These are phyloP conservation scores for Diaporthe destruens DNA, from an alignment of 2,329 filamentous ascomycete genomes.

Conservation along the genomic window DNA sequence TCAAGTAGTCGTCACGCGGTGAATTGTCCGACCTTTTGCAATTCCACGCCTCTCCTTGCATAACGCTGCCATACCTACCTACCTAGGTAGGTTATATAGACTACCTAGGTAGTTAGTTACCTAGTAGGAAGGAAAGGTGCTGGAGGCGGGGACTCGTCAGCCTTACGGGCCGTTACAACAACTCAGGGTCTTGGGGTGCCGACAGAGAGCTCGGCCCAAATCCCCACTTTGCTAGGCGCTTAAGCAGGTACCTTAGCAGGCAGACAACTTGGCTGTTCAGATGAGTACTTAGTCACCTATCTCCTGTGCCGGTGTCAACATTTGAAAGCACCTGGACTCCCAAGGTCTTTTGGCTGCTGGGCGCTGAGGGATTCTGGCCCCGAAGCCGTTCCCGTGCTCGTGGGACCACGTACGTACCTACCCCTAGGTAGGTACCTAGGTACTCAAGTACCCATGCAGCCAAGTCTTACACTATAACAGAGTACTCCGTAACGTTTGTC, in stretches of 20 bases:
- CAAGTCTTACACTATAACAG: too few species aligned
- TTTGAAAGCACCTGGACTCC: neutral
- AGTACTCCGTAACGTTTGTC: too few species aligned
- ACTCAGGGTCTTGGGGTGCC: slow-evolving; percentile 1
- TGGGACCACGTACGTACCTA: neutral
- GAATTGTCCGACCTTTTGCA: neutral
- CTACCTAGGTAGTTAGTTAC: too few species aligned
- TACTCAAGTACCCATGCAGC: neutral
- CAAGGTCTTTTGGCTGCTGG: neutral
- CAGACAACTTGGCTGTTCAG: neutral
- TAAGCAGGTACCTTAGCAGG: neutral
- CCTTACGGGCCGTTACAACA: slow-evolving; percentile 5
- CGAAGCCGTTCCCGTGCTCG: neutral
- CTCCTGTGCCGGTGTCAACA: neutral
- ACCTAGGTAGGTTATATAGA: too few species aligned
- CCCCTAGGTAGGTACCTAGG: neutral
- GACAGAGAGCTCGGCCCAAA: neutral
- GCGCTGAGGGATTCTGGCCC: slow-evolving; percentile 3
- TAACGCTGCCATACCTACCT: neutral
- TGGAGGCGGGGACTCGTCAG: neutral
- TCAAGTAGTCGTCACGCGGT: neutral
- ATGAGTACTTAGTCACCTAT: neutral
- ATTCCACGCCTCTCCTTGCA: neutral
- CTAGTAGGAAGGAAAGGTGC: neutral
- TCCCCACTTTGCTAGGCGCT: neutral